A percentile compares a stretch with the other conserved stretches of the same genome.
These are phyloP conservation scores for Kodamaea sagamina DNA, from an alignment of 805 yeast species.

Conservation along the genomic window DNA sequence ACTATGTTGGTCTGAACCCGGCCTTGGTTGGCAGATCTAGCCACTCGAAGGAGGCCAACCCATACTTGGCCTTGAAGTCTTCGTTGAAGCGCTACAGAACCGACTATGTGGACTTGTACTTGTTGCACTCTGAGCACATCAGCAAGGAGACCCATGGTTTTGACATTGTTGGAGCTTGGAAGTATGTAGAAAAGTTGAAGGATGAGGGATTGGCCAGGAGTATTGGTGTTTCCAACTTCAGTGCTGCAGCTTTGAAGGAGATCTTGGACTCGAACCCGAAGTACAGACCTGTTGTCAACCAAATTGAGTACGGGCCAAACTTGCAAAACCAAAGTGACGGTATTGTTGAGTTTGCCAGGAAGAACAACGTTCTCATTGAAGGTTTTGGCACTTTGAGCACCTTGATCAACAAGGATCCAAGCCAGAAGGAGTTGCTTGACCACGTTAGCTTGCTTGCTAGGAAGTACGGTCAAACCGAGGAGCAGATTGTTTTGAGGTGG, in stretches of 20 bases:
- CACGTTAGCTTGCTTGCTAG: constrained; percentile 58
- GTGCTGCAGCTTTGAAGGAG: constrained; percentile 67
- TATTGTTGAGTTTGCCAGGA: constrained; percentile 70
- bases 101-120: constrained; percentile 53
- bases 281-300: constrained; percentile 75
- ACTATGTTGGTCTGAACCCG: constrained; percentile 27
- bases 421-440: constrained; percentile 50
- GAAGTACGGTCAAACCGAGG: constrained; percentile 54
- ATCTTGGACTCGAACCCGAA: constrained; percentile 60
- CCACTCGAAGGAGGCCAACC: constrained; percentile 34
- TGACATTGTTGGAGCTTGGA: constrained; percentile 56
- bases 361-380: constrained; percentile 53
- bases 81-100: constrained; percentile 41
- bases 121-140: constrained; percentile 49
- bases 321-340: constrained; percentile 71
- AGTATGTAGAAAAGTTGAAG: constrained; percentile 68
- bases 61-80: neutral
- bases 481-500: constrained; percentile 79
- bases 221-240: constrained; percentile 33
- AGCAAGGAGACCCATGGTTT: constrained; percentile 36
- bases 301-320: constrained; percentile 91
- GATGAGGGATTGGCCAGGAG: constrained; percentile 21
- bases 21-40: neutral
- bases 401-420: constrained; percentile 72
- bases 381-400: constrained; percentile 82